Conservation (phyloP, 345 rosid species). For the rapeseed (Brassica napus) region Da-Ae NC_063434.1:19644001-19644500, state of each 20-base stretch:
- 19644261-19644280: constrained; percentile 73
- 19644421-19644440: not conserved
- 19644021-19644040: not conserved
- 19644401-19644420: not conserved
- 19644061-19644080: constrained; percentile 37
- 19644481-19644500: not conserved
- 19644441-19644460: not conserved
- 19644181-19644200: constrained; percentile 65
- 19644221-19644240: constrained; percentile 41
- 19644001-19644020: constrained; percentile 4
- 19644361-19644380: constrained; percentile 64
- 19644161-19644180: constrained; percentile 56
- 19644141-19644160: constrained; percentile 47
- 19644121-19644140: constrained; percentile 43
- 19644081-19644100: constrained; percentile 28
- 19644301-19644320: constrained; percentile 48
- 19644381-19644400: constrained; percentile 1
- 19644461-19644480: no score
- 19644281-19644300: constrained; percentile 69
- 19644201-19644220: constrained; percentile 64
- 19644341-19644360: constrained; percentile 53
- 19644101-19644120: constrained; percentile 33
- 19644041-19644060: not conserved
- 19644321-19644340: constrained; percentile 41
- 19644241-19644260: constrained; percentile 43